A percentile compares a stretch with the other conserved stretches of the same genome.
Conservation (phyloP, 306 rosid species). For the Castanea mollissima region DNA sequence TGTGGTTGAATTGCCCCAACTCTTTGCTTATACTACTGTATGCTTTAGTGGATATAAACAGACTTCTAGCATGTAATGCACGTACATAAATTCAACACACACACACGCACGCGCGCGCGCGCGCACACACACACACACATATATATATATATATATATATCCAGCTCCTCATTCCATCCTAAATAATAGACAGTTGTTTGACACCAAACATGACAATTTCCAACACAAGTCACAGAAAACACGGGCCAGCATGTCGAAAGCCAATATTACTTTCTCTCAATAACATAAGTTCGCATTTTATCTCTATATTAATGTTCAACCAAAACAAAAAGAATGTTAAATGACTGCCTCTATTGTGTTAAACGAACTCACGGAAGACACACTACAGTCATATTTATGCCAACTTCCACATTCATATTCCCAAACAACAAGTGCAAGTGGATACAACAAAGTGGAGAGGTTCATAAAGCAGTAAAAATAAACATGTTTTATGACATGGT, state of each 20-base stretch:
- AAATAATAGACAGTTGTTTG: neutral
- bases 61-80: neutral
- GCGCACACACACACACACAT: neutral
- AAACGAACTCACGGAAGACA: slow-evolving; percentile 4
- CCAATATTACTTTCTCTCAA: neutral
- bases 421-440: slow-evolving; percentile 2
- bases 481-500: neutral
- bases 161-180: neutral
- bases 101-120: neutral
- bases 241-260: neutral
- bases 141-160: neutral
- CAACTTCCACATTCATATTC: slow-evolving; percentile 17
- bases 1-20: neutral
- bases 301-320: neutral
- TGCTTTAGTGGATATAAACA: neutral
- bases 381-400: neutral
- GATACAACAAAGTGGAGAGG: neutral
- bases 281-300: neutral
- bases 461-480: slow-evolving; percentile 2
- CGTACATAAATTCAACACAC: neutral
- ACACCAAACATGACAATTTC: neutral
- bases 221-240: neutral
- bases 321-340: neutral
- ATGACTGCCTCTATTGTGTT: neutral
- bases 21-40: neutral